These are phyloP conservation scores for Ogataea haglerorum DNA, from an alignment of 805 yeast genomes.

Conservation along the genomic window DNA sequence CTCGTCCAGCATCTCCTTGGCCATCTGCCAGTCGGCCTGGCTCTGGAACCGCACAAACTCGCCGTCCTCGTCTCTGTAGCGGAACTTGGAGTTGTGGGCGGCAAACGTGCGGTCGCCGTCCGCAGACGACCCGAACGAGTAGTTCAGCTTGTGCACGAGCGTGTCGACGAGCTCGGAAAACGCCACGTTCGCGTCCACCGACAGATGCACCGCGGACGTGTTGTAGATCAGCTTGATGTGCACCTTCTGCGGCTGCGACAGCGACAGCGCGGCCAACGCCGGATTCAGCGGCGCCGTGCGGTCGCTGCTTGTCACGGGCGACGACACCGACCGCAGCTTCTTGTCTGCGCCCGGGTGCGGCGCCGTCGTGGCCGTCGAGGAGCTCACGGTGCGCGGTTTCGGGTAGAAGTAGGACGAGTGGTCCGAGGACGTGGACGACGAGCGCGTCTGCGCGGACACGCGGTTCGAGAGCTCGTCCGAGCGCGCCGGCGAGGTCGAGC, in stretches of 20 bases:
- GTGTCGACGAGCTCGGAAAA: conserved; percentile 36
- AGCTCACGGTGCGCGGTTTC: conserved; percentile 28
- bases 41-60: conserved; percentile 83
- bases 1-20: conserved; percentile 64
- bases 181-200: conserved; percentile 42
- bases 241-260: conserved; percentile 11
- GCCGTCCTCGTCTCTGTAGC: conserved; percentile 92
- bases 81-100: conserved; percentile 44
- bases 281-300: conserved; percentile 4
- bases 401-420: conserved; percentile 20
- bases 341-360: conserved; percentile 28
- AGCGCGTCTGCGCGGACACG: conserved; percentile 21
- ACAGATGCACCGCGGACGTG: conserved; percentile 57
- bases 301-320: conserved; percentile 25
- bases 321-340: conserved; percentile 34
- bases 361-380: conserved; percentile 22
- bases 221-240: conserved; percentile 35
- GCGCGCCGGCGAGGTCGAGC: conserved; percentile 11
- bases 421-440: conserved; percentile 27
- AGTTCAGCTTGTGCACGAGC: conserved; percentile 49
- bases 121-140: conserved; percentile 51
- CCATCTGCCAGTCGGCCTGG: conserved; percentile 85
- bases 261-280: background rate
- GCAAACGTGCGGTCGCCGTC: conserved; percentile 27
- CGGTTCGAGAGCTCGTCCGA: conserved; percentile 10